Evolutionary conservation across 2,329 filamentous ascomycete genomes (phyloP), one percentile per base, ranked within the genome.

Genomic region (Esteya vermicola): DNA sequence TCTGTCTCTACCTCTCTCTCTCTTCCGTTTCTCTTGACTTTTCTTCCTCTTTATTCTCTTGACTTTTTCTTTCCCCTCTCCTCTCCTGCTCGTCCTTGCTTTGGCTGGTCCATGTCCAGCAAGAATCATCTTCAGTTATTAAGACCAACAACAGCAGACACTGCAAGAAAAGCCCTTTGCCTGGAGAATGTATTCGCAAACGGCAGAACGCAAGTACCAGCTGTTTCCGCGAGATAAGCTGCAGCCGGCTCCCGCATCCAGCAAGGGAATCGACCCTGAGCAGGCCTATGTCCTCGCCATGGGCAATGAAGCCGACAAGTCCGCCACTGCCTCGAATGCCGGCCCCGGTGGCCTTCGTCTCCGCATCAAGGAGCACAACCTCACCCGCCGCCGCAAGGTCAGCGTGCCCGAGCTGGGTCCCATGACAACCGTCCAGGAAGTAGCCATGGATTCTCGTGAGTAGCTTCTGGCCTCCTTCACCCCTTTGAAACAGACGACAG

Each of bases 361-460:
- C 43, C 67, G 70, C 41, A 62, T 72, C 51, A 77, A 72, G 53
- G 71, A 76, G 48, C 67, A 71, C 51, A 71, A 65, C 47, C 57
- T 74, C 42, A 64, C 58, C 37, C 63, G 75, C 45, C 66, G 76
- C 49, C 68, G 75, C 46, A 81, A 81, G 52, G 61, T 72, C 48
- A 79, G 71, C 55, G 69, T 78, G 13, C 70, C 74, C 9, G 78
- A 81, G 45, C 56, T 79, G 36, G 76, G 73, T 2, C 74, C 73
- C 26, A 78, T 80, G 75, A 78, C 75, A 6, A 80, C 76, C 2
- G 76, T 81, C 13, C 75, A 80, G 47, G 77, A 81, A 52, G 58
- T 69, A 36, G 56, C 73, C 38, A 80, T 81, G 75, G 78, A 82
- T 57, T 81, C 78, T 50, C 78, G 78, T 82, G 63, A 62, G 77